Evolutionary conservation across 805 yeast genomes (phyloP).

Genomic region (Monosporozyma aerobia): DNA sequence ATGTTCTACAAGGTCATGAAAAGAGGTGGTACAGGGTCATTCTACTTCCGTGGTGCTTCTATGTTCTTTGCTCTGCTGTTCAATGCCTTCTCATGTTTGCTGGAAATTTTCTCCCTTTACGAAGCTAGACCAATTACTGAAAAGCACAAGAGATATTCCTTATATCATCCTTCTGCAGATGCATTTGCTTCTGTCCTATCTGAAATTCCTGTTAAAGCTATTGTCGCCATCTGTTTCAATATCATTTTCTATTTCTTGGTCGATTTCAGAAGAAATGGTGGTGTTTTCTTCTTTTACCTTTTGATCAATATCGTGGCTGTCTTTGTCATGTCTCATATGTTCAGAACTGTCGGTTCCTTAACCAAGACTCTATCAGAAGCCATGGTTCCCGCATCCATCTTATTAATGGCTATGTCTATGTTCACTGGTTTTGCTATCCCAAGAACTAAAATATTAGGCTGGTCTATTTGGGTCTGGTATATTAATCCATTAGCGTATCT

Average conservation of each 20-base stretch:
- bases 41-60: conserved; percentile 51
- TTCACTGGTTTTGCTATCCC: conserved; percentile 55
- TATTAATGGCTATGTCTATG: conserved; percentile 40
- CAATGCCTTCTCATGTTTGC: conserved; percentile 51
- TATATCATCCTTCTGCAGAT: conserved; percentile 53
- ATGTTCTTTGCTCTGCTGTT: conserved; percentile 60
- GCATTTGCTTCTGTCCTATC: conserved; percentile 44
- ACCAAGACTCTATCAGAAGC: conserved; percentile 42
- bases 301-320: conserved; percentile 37
- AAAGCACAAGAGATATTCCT: conserved; percentile 47
- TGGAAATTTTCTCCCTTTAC: conserved; percentile 47
- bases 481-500: conserved; percentile 49
- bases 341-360: conserved; percentile 45
- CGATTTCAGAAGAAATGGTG: conserved; percentile 43
- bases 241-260: conserved; percentile 45
- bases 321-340: conserved; percentile 45
- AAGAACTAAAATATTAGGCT: conserved; percentile 46
- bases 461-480: conserved; percentile 60
- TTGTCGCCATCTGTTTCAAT: conserved; percentile 39
- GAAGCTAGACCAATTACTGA: conserved; percentile 51
- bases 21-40: conserved; percentile 34
- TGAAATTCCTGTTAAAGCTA: conserved; percentile 43
- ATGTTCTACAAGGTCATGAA: conserved; percentile 44
- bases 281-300: conserved; percentile 45
- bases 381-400: conserved; percentile 49